Base-by-base conservation (phyloP, 108 stramenopile species). In the Nitzschia sp. region DNA sequence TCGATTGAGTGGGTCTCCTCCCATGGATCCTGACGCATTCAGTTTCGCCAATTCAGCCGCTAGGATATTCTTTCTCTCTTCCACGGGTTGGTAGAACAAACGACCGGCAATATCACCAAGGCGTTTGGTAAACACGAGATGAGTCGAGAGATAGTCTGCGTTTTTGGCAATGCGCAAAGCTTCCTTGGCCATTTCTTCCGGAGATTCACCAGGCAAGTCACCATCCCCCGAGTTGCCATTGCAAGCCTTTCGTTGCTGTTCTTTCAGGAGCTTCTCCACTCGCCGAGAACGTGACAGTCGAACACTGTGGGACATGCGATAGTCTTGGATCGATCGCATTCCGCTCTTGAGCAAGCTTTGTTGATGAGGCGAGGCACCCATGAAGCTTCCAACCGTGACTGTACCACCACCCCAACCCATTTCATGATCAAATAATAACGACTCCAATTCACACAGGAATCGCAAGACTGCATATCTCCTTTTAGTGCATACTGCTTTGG, bases 391-490 rank as follows among this genome's bases (percentile, higher is more conserved):
- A 19, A 90, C 69, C 50, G 85, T 79, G 7, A 93, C 92, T 7
- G 82, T 70, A 15, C 92, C 92, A 44, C 92, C 89, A 67, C 89
- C 92, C 89, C 89, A 93, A 0, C 92, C 86, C 56, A 73, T 84
- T 53, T 89, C 88, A 65, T 86, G 83, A 53, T 86, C 92, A 77
- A 93, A 93, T 61, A 93, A 42, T 15, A 90, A 29, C 46, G 84
- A 85, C 65, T 93, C 92, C 51, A 93, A 69, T 59, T 93, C 92
- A 51, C 89, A 90, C 14, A 93, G 65, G 68, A 93, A 93, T 38
- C 92, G 59, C 20, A 93, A 48, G 7, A 93, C 83, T 21, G 92
- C 80, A 79, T 76, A 87, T 52, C 86, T 69, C 0, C 92, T 84
- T 12, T 75, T 53, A n/a, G 86, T 72, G 52, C 84, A 86, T 5